phyloP scores from a whole-genome alignment of 495 filamentous ascomycete genomes.

The Venustampulla echinocandica region DNA sequence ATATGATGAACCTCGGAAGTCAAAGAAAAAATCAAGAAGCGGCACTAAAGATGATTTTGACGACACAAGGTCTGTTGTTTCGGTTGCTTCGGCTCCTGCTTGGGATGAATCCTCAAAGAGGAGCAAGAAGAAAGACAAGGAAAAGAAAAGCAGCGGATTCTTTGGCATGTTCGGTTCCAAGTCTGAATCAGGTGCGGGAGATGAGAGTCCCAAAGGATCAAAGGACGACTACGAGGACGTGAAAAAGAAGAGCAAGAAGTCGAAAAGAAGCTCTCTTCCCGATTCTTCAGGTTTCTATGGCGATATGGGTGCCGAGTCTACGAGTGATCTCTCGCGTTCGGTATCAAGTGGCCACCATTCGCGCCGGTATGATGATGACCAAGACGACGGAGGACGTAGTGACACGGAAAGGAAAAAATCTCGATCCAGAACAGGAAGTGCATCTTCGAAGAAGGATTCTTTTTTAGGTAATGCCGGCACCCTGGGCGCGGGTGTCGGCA shows the following conservation, averaged over 20 bases:
- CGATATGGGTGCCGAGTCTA: conserved; percentile 11
- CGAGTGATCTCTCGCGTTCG: conserved; percentile 12
- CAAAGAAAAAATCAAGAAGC: conserved; percentile 25
- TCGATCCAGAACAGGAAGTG: conserved; percentile 12
- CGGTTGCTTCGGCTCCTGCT: conserved; percentile 30
- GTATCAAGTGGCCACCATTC: conserved; percentile 14
- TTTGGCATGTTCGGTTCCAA: conserved; percentile 29
- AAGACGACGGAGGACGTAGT: conserved; percentile 6
- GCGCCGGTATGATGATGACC: conserved; percentile 8
- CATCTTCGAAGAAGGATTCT: conserved; percentile 35
- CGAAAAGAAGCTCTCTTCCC: conserved; percentile 18
- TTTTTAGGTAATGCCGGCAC: conserved; percentile 57
- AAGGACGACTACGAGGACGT: conserved; percentile 21
- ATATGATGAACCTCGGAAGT: conserved; percentile 20
- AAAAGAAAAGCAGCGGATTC: conserved; percentile 25
- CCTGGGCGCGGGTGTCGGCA: conserved; percentile 52
- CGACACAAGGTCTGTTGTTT: conserved; percentile 34
- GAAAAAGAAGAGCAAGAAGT: conserved; percentile 24
- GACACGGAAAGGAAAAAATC: conserved; percentile 16
- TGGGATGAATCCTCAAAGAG: conserved; percentile 18
- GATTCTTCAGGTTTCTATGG: conserved; percentile 15
- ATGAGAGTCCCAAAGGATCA: conserved; percentile 19
- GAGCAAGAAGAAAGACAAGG: conserved; percentile 24
- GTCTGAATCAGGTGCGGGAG: conserved; percentile 17
- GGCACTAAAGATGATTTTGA: conserved; percentile 24